These are phyloP conservation scores for Coemansia guatemalensis DNA, from an alignment of 192 early-diverging fungal genomes.

Conservation along the genomic window DNA sequence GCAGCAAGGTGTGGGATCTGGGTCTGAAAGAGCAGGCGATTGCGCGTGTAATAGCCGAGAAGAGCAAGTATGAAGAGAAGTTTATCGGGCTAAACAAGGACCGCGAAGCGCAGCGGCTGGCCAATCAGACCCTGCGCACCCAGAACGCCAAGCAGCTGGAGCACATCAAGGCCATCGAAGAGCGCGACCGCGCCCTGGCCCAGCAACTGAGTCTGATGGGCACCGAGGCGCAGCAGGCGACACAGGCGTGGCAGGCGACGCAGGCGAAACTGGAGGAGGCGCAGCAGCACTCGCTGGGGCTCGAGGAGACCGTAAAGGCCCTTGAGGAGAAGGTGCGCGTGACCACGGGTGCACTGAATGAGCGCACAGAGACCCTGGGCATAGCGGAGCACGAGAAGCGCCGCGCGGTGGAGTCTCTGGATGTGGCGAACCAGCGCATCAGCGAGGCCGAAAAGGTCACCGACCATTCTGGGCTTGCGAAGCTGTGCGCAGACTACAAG, in stretches of 20 bases:
- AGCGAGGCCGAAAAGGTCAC: slow-evolving; percentile 59
- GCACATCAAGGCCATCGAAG: slow-evolving; percentile 75
- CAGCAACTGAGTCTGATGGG: slow-evolving; percentile 68
- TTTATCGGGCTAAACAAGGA: slow-evolving; percentile 70
- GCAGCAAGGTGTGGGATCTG: slow-evolving; percentile 75
- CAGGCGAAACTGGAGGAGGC: slow-evolving; percentile 64
- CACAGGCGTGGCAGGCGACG: slow-evolving; percentile 55
- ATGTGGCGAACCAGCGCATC: slow-evolving; percentile 61
- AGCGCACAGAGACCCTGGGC: slow-evolving; percentile 63
- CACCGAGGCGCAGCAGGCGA: slow-evolving; percentile 61
- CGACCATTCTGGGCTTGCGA: slow-evolving; percentile 51
- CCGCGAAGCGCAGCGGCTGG: slow-evolving; percentile 63
- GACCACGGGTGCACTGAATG: slow-evolving; percentile 59
- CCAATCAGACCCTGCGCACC: slow-evolving; percentile 66
- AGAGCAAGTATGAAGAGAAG: slow-evolving; percentile 83
- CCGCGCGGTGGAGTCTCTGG: slow-evolving; percentile 65
- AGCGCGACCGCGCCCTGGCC: slow-evolving; percentile 69
- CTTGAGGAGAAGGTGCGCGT: slow-evolving; percentile 37
- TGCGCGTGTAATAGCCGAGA: slow-evolving; percentile 76
- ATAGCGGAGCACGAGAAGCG: slow-evolving; percentile 59
- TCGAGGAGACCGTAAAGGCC: slow-evolving; percentile 58
- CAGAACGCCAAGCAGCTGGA: slow-evolving; percentile 86
- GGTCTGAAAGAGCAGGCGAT: slow-evolving; percentile 78
- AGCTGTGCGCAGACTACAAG: slow-evolving; percentile 59
- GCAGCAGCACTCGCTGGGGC: slow-evolving; percentile 55